Base-by-base conservation (phyloP, 108 stramenopile genomes). In the Pseudonitzschia pungens region DNA sequence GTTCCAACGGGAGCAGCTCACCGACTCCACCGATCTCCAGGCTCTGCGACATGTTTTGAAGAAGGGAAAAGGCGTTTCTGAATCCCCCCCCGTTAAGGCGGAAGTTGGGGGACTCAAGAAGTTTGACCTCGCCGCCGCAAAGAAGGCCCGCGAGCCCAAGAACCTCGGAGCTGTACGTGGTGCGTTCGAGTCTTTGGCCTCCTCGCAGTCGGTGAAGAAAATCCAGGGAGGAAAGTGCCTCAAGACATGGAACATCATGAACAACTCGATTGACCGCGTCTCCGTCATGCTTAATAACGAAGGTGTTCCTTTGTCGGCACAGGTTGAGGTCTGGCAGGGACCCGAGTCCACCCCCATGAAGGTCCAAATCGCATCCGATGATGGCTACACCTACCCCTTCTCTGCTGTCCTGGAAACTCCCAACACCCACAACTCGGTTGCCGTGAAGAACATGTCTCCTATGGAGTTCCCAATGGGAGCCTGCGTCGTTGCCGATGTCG, bases 391-490 rank as follows among this genome's bases (percentile, higher is more conserved):
- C 33, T 81, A 80, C 44, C 88, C 88, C 29, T 89, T 86, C 71
- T 81, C 71, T 24, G 84, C 83, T 33, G 74, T 84, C 56, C 71
- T 89, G 57, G 85, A 89, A 62, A 85, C 82, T 27, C 88, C 88
- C 0, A 79, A 75, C 70, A 67, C 69, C 71, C 85, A 83, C 63
- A 84, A 82, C 45, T 81, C 83, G 26, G 75, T 89, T 50, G 74
- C 83, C 68, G 77, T 89, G 65, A 73, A 81, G 20, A 89, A 89
- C 72, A 80, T 81, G 29, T 81, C 78, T 32, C 78, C 85, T 1
- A 85, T 86, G 53, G 88, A 86, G 65, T 89, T 86, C 74, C 84
- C 88, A 18, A 69, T 89, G 57, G 75, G 75, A 52, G 88, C 86
- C 42, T 72, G 67, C 42, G 82, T 84, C 27, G 84, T 83, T 33